Percentiles rank a stretch among this genome's conserved stretches.
Conservation (phyloP, 2,329 filamentous ascomycete species). For the Drechslerella coelobrocha region DNA sequence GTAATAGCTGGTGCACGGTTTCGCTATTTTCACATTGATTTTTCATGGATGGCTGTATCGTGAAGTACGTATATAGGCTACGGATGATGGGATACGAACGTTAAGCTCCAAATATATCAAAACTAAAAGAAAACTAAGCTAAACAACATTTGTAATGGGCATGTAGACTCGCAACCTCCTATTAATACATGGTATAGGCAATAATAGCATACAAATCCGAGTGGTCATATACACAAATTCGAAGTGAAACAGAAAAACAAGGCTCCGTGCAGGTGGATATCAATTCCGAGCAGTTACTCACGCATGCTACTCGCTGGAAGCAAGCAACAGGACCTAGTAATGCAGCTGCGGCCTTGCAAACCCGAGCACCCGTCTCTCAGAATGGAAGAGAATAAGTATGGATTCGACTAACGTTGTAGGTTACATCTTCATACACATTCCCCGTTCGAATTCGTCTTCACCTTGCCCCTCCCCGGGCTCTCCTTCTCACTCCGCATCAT, state of each 20-base stretch:
- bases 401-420: conserved; percentile 20
- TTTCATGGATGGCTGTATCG: too few species aligned
- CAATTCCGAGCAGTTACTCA: conserved; percentile 14
- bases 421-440: conserved; percentile 41
- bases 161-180: conserved; percentile 29
- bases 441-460: conserved; percentile 14
- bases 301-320: conserved; percentile 23
- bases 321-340: neutral
- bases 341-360: too few species aligned
- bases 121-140: neutral
- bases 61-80: too few species aligned
- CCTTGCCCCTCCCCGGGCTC: conserved; percentile 16
- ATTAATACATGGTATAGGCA: conserved; percentile 50
- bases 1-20: too few species aligned
- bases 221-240: conserved; percentile 36
- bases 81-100: too few species aligned
- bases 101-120: neutral
- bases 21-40: too few species aligned
- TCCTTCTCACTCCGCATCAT: conserved; percentile 8
- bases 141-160: neutral
- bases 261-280: neutral
- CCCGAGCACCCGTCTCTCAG: neutral
- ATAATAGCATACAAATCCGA: conserved; percentile 9
- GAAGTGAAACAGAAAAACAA: conserved; percentile 9
- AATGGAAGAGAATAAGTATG: conserved; percentile 28